phyloP scores from a whole-genome alignment of 2,329 filamentous ascomycete genomes.

The Fusarium sulawesiense region DNA sequence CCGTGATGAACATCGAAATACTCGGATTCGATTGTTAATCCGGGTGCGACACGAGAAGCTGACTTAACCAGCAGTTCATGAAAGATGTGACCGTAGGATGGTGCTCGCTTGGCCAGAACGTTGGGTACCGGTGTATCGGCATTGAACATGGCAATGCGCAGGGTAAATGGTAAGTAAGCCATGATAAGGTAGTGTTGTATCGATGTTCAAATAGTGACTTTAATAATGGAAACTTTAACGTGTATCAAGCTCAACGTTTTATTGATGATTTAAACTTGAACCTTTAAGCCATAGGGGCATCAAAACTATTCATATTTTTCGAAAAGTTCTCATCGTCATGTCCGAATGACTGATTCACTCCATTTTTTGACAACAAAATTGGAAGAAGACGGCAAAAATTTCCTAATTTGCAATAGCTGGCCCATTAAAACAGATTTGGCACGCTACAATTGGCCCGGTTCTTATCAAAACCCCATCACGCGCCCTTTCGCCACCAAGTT shows the following conservation, averaged over 20 bases:
- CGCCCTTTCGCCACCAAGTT: not conserved
- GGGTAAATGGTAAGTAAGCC: not conserved
- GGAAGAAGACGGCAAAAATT: not conserved
- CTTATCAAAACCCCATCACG: not conserved
- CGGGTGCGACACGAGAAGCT: not conserved
- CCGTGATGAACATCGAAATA: not conserved
- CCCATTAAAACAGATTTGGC: not conserved
- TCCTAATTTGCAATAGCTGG: not conserved
- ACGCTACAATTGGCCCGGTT: not conserved
- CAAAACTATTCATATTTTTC: not conserved
- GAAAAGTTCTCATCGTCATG: not conserved
- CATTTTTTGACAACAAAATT: not conserved
- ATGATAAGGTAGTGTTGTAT: not conserved
- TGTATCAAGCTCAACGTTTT: not conserved
- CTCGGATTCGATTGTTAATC: not conserved
- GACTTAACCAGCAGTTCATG: not conserved
- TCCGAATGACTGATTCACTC: not conserved
- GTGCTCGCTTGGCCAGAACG: not conserved
- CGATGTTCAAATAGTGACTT: not conserved
- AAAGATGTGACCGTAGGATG: not conserved
- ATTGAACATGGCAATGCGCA: slow-evolving; percentile 3
- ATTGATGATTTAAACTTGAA: not conserved
- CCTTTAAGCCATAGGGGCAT: not conserved
- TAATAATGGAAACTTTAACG: too few relatives aligned
- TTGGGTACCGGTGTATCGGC: slow-evolving; percentile 1